Conservation (phyloP, 495 filamentous ascomycete species). For the Neurospora sp. region DNA sequence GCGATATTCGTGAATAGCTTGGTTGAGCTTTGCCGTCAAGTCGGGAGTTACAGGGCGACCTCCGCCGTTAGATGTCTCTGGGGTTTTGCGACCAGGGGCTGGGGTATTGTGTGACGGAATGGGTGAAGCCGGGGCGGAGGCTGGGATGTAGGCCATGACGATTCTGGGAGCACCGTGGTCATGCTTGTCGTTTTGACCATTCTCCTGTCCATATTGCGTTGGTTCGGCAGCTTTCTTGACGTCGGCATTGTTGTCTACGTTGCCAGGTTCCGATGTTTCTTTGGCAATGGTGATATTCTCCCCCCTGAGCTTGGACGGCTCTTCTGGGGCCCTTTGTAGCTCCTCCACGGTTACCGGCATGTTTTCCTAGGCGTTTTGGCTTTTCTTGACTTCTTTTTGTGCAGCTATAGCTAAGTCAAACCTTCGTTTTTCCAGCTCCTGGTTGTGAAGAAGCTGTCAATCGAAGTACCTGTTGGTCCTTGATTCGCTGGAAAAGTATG, state of each 20-base stretch:
- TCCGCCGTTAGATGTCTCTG: not conserved
- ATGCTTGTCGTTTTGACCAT: not conserved
- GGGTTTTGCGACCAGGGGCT: not conserved
- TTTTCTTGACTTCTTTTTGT: not conserved
- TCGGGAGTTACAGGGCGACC: not conserved
- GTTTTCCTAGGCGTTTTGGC: not conserved
- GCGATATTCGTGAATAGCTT: not conserved
- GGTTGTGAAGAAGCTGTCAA: not conserved
- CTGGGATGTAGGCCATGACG: not conserved
- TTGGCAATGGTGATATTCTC: not conserved
- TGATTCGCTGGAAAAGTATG: not conserved
- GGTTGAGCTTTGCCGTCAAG: not conserved
- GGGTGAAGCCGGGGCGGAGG: not conserved
- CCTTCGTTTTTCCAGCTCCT: not conserved
- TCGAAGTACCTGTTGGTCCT: not conserved
- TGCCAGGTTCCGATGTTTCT: not conserved
- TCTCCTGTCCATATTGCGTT: not conserved
- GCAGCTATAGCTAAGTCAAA: not conserved
- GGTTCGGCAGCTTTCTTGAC: not conserved
- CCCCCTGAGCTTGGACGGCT: not conserved
- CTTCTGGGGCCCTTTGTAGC: not conserved
- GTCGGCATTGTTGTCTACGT: not conserved
- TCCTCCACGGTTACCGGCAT: not conserved
- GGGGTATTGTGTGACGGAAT: not conserved
- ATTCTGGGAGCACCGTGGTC: not conserved